These are phyloP conservation scores for Pyricularia sp. DNA, from an alignment of 2,329 filamentous ascomycete species.

Conservation along the genomic window DNA sequence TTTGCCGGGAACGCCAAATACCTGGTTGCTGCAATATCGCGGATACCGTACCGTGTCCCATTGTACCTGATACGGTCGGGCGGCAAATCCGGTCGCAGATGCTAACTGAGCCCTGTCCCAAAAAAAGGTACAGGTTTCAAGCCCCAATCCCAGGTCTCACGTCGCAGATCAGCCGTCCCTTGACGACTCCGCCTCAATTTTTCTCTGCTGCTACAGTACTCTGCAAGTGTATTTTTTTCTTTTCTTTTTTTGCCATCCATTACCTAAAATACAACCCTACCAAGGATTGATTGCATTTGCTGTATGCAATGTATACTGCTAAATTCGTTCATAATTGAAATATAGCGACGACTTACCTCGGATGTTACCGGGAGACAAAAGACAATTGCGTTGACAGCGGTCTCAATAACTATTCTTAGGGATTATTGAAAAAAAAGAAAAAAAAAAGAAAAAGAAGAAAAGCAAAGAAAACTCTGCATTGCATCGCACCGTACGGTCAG, in stretches of 20 bases:
- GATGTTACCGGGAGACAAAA: too few species aligned
- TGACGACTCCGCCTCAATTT: conserved; percentile 17
- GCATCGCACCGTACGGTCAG: not conserved
- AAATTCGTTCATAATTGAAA: too few species aligned
- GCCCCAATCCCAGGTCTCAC: conserved; percentile 30
- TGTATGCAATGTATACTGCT: too few species aligned
- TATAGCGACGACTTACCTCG: too few species aligned
- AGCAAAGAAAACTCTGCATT: too few species aligned
- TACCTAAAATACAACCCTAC: too few species aligned
- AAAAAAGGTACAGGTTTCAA: not conserved
- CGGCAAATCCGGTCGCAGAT: conserved; percentile 22
- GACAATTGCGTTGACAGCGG: too few species aligned
- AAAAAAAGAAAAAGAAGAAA: not conserved
- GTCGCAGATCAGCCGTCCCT: conserved; percentile 23
- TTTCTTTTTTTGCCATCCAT: not conserved
- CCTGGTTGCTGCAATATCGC: not conserved
- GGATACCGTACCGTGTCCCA: not conserved
- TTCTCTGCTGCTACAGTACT: conserved; percentile 7
- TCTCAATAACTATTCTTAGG: too few species aligned
- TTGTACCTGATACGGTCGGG: conserved; percentile 15
- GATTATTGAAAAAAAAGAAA: not conserved
- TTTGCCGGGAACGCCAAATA: not conserved
- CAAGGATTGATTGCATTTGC: too few species aligned
- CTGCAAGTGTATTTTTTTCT: conserved; percentile 8
- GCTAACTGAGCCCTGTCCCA: conserved; percentile 8